These are phyloP conservation scores for Penstemon newberryi DNA, from an alignment of 257 asterid genomes.

Conservation along the genomic window DNA sequence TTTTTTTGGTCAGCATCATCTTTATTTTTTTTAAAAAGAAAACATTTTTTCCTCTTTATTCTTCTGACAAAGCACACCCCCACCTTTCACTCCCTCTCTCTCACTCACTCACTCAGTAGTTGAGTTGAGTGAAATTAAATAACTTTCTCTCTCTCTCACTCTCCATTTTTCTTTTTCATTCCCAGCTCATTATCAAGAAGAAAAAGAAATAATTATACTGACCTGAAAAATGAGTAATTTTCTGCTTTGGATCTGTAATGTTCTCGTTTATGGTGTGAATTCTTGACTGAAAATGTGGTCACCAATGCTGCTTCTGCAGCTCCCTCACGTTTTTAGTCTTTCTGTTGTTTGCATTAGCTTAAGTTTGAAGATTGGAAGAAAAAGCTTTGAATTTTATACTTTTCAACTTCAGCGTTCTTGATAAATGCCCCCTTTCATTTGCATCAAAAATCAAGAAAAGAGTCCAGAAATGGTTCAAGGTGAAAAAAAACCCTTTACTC, in stretches of 20 bases:
- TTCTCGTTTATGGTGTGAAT: slow-evolving; percentile 35
- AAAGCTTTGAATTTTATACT: slow-evolving; percentile 28
- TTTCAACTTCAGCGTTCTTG: slow-evolving; percentile 39
- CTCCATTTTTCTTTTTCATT: slow-evolving; percentile 10
- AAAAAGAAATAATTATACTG: too few relatives aligned
- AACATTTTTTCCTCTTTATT: too few relatives aligned
- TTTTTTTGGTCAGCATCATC: too few relatives aligned
- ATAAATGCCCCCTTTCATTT: slow-evolving; percentile 14
- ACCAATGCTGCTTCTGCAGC: slow-evolving; percentile 36
- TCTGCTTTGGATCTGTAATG: slow-evolving; percentile 24
- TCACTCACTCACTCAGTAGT: slow-evolving; percentile 19
- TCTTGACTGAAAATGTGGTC: slow-evolving; percentile 30
- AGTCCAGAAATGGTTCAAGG: slow-evolving; percentile 40
- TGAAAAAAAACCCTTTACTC: slow-evolving; percentile 26
- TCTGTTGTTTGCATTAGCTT: slow-evolving; percentile 32
- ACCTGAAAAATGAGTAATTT: too few relatives aligned
- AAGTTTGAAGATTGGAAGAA: slow-evolving; percentile 33
- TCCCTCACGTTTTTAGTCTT: slow-evolving; percentile 20
- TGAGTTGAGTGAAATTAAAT: slow-evolving; percentile 31
- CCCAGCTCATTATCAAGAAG: slow-evolving; percentile 39
- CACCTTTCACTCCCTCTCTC: neutral
- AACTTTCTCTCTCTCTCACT: slow-evolving; percentile 12
- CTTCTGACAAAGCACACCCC: too few relatives aligned
- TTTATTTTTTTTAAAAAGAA: too few relatives aligned
- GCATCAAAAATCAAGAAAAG: neutral